Percentiles rank a stretch among this genome's conserved stretches.
Evolutionary conservation across 495 filamentous ascomycete genomes (phyloP).

Genomic region (Neurospora sp.): DNA sequence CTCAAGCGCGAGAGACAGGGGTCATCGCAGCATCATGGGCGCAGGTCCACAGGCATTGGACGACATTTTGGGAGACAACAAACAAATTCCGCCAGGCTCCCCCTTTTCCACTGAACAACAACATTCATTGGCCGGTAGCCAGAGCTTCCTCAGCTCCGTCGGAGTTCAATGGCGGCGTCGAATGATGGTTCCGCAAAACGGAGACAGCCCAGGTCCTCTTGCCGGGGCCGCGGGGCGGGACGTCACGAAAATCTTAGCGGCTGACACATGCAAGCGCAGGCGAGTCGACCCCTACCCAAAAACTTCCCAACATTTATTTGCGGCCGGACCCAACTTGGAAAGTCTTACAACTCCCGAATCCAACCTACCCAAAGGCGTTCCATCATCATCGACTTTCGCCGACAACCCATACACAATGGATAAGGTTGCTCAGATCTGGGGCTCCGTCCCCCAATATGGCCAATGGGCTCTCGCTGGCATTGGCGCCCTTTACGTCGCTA

Average conservation of each 20-base stretch:
- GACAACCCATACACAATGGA: conserved; percentile 19
- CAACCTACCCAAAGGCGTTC: neutral
- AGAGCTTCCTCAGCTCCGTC: neutral
- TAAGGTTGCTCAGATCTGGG: conserved; percentile 23
- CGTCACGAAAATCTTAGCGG: neutral
- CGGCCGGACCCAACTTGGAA: neutral
- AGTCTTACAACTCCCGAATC: neutral
- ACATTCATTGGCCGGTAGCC: neutral
- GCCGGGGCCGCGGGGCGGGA: neutral
- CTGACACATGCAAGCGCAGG: neutral
- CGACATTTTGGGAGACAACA: neutral
- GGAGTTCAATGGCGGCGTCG: neutral
- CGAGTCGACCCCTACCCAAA: neutral
- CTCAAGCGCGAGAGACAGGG: neutral
- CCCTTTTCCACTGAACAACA: neutral
- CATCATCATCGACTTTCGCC: neutral
- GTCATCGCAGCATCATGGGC: neutral
- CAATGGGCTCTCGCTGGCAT: conserved; percentile 36
- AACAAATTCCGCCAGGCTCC: neutral
- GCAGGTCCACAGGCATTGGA: neutral
- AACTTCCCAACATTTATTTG: neutral
- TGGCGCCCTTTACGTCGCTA: conserved; percentile 49
- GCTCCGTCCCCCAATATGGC: conserved; percentile 23
- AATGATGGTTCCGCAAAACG: neutral
- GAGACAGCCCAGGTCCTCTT: neutral